Conservation (phyloP, 345 rosid genomes). For the Odontarrhena argentea region DNA sequence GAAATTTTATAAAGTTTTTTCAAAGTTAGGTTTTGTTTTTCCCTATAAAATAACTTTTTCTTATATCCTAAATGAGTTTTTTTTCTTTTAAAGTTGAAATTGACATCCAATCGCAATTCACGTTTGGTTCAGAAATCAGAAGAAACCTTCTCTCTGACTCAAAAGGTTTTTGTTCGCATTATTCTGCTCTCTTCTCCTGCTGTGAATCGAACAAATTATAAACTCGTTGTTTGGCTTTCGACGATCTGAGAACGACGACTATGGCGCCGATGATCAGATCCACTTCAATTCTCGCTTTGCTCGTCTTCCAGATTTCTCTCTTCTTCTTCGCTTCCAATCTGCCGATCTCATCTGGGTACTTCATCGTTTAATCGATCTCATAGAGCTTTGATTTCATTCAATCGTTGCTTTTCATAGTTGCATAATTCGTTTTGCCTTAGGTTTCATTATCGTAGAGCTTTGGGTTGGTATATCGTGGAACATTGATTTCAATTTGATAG, state of each 20-base stretch:
- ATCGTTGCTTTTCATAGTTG: neutral
- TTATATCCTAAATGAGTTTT: too few relatives aligned
- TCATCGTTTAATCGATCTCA: conserved; percentile 13
- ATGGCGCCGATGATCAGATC: conserved; percentile 56
- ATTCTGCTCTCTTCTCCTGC: neutral
- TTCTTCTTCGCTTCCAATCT: conserved; percentile 41
- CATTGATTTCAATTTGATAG: conserved; percentile 10
- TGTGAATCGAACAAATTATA: conserved; percentile 16
- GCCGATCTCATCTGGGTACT: conserved; percentile 53
- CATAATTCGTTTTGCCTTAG: neutral
- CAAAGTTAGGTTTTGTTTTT: too few relatives aligned
- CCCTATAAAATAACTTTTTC: too few relatives aligned
- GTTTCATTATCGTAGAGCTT: conserved; percentile 1
- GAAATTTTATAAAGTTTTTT: too few relatives aligned
- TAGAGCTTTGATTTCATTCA: neutral
- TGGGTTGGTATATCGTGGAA: neutral
- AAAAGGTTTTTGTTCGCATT: conserved; percentile 1
- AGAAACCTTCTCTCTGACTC: neutral
- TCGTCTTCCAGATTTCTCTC: conserved; percentile 42
- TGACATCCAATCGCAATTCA: too few relatives aligned
- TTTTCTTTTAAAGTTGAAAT: too few relatives aligned
- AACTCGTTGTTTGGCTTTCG: conserved; percentile 24
- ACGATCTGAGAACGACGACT: conserved; percentile 32
- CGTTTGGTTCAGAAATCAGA: neutral
- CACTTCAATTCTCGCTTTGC: conserved; percentile 35